Conservation (phyloP, 2,329 filamentous ascomycete species). For the Kalmusia sp. region DNA sequence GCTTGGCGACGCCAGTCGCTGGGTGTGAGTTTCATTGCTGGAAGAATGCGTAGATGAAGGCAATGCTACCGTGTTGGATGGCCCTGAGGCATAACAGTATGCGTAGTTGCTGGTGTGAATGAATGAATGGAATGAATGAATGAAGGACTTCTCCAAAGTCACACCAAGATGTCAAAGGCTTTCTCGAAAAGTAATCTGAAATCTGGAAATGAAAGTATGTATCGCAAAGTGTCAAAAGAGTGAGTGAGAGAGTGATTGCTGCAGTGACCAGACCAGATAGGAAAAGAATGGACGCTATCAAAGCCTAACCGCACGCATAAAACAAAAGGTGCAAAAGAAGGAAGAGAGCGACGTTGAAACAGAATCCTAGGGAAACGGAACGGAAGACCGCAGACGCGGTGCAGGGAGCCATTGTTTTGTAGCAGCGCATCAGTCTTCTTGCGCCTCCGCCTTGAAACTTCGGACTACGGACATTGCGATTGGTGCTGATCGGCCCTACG, state of each 20-base stretch:
- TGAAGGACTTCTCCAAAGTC: neutral
- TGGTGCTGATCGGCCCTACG: neutral
- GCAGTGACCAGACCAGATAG: neutral
- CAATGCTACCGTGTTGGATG: neutral
- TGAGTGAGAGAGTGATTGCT: neutral
- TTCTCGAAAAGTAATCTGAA: no score
- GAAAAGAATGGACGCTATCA: conserved; percentile 6
- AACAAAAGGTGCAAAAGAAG: conserved; percentile 3
- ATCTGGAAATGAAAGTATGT: no score
- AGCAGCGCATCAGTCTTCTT: neutral
- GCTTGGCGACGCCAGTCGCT: conserved; percentile 9
- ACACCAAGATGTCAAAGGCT: no score
- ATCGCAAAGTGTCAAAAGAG: neutral
- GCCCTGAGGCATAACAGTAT: conserved; percentile 1
- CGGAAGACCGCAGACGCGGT: neutral
- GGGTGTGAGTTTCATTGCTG: conserved; percentile 3
- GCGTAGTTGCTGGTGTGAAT: no score
- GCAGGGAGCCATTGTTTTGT: conserved; percentile 7
- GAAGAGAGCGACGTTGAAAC: conserved; percentile 3
- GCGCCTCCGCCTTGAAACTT: conserved; percentile 7
- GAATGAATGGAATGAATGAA: no score
- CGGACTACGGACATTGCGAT: conserved; percentile 10
- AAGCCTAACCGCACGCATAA: neutral
- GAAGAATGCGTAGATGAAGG: neutral
- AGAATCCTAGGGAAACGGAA: neutral